Base-by-base conservation (phyloP, 768 basidiomycete species). In the Termitomyces sp. region DNA sequence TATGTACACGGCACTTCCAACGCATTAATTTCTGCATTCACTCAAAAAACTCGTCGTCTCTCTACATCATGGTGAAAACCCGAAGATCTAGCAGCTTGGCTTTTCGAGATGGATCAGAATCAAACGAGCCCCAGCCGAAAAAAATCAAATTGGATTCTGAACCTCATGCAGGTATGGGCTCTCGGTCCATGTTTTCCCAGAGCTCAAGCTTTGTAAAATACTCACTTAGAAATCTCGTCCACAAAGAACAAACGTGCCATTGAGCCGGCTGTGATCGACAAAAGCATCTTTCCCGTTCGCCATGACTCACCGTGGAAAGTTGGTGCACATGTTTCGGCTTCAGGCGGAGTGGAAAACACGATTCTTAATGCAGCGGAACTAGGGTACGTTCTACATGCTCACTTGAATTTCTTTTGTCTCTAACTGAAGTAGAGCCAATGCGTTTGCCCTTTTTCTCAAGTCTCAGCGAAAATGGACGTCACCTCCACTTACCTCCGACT, bases 371-470 rank as follows among this genome's bases (percentile, higher is more conserved):
- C 92, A 16, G 82, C 86, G 16, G 72, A 75, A 19, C 83, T 91
- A 41, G 83, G 90, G 89, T 89, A 58, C 47, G 73, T 65, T 53
- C 16, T 38, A 34, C 29, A 12, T n/a, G 23, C 19, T 8, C 6
- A 10, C 29, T 56, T 53, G 4, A 16, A 42, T 37, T n/a, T 37
- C 17, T 53, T 4, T 45, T 5, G 40, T 32, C n/a, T 25, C 5
- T n/a, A 45, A 56, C 35, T 10, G 9, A 44, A 47, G 10, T 54
- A 90, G 89, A 0, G 92, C 90, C n/a, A 89, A 86, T 53, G 83
- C 90, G 5, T 89, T 95, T 62, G 91, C 89, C 0, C 75, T 94
- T 9, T 95, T 95, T 64, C 69, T 93, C 40, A 95, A 94, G 70
- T 89, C 86, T 0, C 92, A 94, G 63, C 76, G 89, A 21, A 88